Base-by-base conservation (phyloP, 2,329 filamentous ascomycete genomes). In the Fusarium nematophilum region DNA sequence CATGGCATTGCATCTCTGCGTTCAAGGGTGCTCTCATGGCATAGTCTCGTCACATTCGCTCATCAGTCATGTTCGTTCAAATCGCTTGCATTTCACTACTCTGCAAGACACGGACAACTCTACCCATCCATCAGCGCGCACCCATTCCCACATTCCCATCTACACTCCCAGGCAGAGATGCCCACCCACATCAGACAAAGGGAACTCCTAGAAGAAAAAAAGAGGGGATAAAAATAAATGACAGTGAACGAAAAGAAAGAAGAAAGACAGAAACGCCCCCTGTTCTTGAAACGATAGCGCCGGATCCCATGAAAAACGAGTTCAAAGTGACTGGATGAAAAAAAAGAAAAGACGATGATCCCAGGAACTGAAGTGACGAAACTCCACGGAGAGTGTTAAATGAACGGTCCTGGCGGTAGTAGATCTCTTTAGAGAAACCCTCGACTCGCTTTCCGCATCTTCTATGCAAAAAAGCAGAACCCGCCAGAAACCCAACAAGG, bases 271-370 rank as follows among this genome's bases (percentile, higher is more conserved):
- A 65, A 68, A 53, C 65, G 59, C 59, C 57, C 46, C 60, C 51
- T 37, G 66, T 54, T 66, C 56, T 71, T 70, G 53, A 37, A 37
- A 67, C n/a, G n/a, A 42, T 62, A 70, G 66, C 69, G 69, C 69
- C 69, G 57, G 55, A 63, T 59, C 61, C 65, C 59, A 69, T 69
- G 57, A 66, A 59, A n/a, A n/a, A n/a, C n/a, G n/a, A n/a, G 31
- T 66, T 57, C n/a, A n/a, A 54, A 55, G 45, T 61, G 48, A 47
- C 45, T 50, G 50, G n/a, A n/a, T n/a, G n/a, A n/a, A n/a, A n/a
- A n/a, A n/a, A n/a, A n/a, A 59, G 13, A 47, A 47, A 42, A 39
- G 50, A 30, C 46, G 47, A 52, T 50, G 48, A 62, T 62, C 49
- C 49, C 65, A 52, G 60, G 50, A 46, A 56, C 62, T 49, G 49